Evolutionary conservation across 495 filamentous ascomycete genomes (phyloP), one percentile per base, ranked within the genome.

Genomic region (Neurospora sp.): DNA sequence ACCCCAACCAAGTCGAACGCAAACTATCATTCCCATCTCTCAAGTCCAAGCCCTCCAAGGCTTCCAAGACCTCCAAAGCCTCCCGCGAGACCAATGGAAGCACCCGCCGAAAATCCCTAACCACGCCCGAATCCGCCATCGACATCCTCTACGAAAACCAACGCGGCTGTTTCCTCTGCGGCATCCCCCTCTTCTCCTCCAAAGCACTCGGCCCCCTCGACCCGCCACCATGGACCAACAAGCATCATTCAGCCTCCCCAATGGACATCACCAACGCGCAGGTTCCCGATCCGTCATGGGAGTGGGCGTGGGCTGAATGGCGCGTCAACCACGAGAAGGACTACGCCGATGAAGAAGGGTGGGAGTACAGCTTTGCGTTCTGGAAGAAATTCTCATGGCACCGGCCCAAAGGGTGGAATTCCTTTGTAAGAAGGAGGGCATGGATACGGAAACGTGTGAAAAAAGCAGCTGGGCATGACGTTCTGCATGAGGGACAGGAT

Each of bases 111-210:
- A 65, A 65, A 65, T 65, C 53, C 22, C 2, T 65, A 73, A 80
- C 76, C 73, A 74, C 77, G 9, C 76, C 76, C 31, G 90, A 92
- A 74, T 82, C 88, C 4, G 88, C 84, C 14, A 88, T 99, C 39
- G 96, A 99, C 73, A 88, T 98, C 12, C 87, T 99, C 9, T 98
- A 97, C 78, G 96, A 99, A 81, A 98, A 99, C 78, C 90, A 96
- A 78, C 85, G 93, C 20, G 93, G 93, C 22, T 83, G 86, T 41
- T 98, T 97, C 78, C 81, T 95, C 72, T 98, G 94, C 78, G 96
- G 96, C 16, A 89, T 95, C 10, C 90, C 96, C 0, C 86, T 94
- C 18, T 99, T 97, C 82, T 97, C 94, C 3, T 86, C 90, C 22
- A 90, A 90, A 69, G 94, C 94, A 3, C 87, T 99, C 6, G 90